A percentile compares a stretch with the other conserved stretches of the same genome.
Conservation (phyloP, 108 stramenopile species). For the Cyclotella cryptica region DNA sequence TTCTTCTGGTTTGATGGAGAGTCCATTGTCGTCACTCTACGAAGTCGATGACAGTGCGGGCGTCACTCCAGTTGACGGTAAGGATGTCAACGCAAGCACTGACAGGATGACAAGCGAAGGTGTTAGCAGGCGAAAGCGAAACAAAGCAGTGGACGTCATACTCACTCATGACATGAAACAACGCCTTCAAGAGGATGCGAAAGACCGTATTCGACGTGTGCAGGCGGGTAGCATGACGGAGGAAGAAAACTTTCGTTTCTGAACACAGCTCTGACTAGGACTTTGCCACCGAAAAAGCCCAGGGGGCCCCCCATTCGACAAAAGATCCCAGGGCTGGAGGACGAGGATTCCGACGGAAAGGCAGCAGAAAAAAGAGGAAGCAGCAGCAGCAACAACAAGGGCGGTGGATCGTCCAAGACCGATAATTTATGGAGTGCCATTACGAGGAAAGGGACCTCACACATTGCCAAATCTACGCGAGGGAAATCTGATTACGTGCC, state of each 20-base stretch:
- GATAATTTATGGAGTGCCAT: constrained; percentile 59
- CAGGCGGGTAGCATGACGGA: constrained; percentile 67
- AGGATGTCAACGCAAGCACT: not conserved
- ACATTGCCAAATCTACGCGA: not conserved
- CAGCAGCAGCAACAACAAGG: not conserved
- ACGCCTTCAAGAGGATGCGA: constrained; percentile 35
- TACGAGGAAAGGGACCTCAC: constrained; percentile 12
- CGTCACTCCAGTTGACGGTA: not conserved
- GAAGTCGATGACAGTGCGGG: constrained; percentile 7
- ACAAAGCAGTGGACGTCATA: not conserved
- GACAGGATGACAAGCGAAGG: not conserved
- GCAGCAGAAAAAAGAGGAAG: not conserved
- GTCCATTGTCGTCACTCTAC: constrained; percentile 3
- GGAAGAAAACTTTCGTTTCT: constrained; percentile 63
- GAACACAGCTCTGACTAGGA: constrained; percentile 49
- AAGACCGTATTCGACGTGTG: constrained; percentile 62
- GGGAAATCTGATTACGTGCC: constrained; percentile 11
- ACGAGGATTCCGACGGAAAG: constrained; percentile 20
- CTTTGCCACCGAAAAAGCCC: constrained; percentile 34
- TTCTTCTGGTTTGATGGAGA: constrained; percentile 46
- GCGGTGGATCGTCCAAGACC: constrained; percentile 25
- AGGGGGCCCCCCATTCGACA: constrained; percentile 53
- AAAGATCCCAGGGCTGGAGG: constrained; percentile 37
- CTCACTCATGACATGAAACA: constrained; percentile 18
- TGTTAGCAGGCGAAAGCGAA: not conserved